Evolutionary conservation across 148 eudicot species (phyloP).

Genomic region (Spergularia bocconei): DNA sequence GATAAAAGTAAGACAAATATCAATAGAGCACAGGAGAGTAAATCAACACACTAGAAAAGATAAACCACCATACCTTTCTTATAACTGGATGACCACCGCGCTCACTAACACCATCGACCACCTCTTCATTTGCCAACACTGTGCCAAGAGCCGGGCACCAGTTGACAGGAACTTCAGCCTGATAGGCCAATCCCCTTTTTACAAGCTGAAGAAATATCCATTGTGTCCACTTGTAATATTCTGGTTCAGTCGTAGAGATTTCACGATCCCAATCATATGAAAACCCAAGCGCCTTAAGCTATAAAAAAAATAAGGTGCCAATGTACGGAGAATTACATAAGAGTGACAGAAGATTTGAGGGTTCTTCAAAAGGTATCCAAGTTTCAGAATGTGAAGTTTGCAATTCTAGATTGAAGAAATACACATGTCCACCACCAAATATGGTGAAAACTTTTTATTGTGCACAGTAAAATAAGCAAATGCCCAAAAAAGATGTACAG

Average conservation of each 20-base stretch:
- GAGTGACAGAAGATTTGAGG: conserved; percentile 4
- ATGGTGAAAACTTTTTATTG: neutral
- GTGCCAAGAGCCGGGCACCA: conserved; percentile 99
- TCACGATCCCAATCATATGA: conserved; percentile 99
- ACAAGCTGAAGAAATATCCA: conserved; percentile 98
- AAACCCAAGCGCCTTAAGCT: conserved; percentile 95
- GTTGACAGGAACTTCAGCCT: conserved; percentile 99
- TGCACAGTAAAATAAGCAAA: neutral
- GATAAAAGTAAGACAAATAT: conserved; percentile 41
- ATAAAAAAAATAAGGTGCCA: conserved; percentile 24
- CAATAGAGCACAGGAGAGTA: conserved; percentile 13
- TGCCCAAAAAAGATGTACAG: neutral
- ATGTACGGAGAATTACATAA: conserved; percentile 13
- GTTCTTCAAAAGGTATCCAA: conserved; percentile 8
- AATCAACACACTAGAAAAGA: conserved; percentile 21
- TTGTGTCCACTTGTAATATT: conserved; percentile 96
- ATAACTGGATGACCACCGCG: conserved; percentile 99
- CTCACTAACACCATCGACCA: conserved; percentile 94
- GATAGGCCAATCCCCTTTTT: conserved; percentile 94
- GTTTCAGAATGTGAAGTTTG: neutral
- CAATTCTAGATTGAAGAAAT: neutral
- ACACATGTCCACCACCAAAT: neutral
- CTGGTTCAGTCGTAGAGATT: conserved; percentile 95
- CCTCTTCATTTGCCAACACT: conserved; percentile 98
- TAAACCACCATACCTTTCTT: conserved; percentile 60